phyloP scores from a whole-genome alignment of 2,329 filamentous ascomycete genomes.

The Phoma herbarum region DNA sequence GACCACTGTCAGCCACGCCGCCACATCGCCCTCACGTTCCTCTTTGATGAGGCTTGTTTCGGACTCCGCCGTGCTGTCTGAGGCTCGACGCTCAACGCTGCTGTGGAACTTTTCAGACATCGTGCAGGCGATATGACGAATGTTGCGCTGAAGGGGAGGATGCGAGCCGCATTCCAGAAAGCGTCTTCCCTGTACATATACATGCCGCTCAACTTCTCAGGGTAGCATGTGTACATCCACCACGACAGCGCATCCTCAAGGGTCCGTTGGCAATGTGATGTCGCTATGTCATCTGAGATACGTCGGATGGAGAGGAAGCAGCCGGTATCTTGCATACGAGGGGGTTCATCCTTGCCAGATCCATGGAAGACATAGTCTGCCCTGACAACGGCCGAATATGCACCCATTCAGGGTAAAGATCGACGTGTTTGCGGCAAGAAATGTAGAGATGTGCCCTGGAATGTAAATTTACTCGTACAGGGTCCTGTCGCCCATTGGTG shows the following conservation, averaged over 20 bases:
- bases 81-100: conserved; percentile 17
- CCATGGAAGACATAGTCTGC: conserved; percentile 4
- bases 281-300: conserved; percentile 22
- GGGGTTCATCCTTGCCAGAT: background rate
- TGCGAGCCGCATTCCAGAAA: conserved; percentile 18
- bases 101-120: conserved; percentile 29
- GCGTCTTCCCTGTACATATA: conserved; percentile 21
- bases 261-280: conserved; percentile 22
- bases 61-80: conserved; percentile 26
- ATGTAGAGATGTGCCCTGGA: conserved; percentile 20
- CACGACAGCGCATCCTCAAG: conserved; percentile 14
- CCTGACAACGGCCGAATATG: conserved; percentile 19
- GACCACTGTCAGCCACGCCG: conserved; percentile 47
- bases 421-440: conserved; percentile 12
- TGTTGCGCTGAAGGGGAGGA: conserved; percentile 9
- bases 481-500: background rate
- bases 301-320: conserved; percentile 19
- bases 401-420: conserved; percentile 2
- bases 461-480: conserved; percentile 13
- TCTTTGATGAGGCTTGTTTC: conserved; percentile 38
- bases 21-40: conserved; percentile 26
- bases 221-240: conserved; percentile 5
- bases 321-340: conserved; percentile 20
- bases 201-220: conserved; percentile 16
- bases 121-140: conserved; percentile 20